Evolutionary conservation across 1,284 basidiomycete species (phyloP).

Genomic region (Austroboletus rostrupii): DNA sequence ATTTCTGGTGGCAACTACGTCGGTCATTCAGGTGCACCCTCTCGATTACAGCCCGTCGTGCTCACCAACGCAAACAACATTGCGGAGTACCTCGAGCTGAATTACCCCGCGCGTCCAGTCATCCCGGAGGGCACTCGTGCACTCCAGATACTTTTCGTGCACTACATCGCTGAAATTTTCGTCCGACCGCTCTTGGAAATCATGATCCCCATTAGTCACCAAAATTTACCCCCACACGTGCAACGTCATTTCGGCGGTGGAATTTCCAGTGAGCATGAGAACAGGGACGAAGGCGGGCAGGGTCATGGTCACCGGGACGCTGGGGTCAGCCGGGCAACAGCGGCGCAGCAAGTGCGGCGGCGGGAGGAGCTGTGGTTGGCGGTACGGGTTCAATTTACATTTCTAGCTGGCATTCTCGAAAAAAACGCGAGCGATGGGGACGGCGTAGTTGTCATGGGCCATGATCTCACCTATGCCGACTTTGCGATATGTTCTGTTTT

Average conservation of each 20-base stretch:
- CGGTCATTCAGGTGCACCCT: conserved; percentile 1
- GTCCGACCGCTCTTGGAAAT: conserved; percentile 64
- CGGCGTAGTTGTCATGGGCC: conserved; percentile 61
- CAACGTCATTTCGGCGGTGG: conserved; percentile 43
- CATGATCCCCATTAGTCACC: conserved; percentile 65
- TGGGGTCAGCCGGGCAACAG: background rate
- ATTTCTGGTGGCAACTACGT: conserved; percentile 3
- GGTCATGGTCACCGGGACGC: background rate
- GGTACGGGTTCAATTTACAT: conserved; percentile 62
- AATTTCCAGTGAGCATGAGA: background rate
- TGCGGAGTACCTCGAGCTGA: conserved; percentile 65
- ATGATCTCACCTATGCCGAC: conserved; percentile 64
- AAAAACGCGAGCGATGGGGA: conserved; percentile 59
- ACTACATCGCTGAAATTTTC: conserved; percentile 64
- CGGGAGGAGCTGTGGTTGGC: conserved; percentile 60
- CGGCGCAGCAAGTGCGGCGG: conserved; percentile 32
- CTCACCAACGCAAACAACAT: conserved; percentile 58
- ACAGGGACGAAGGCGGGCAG: background rate
- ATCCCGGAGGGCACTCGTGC: conserved; percentile 66
- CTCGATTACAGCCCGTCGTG: conserved; percentile 37
- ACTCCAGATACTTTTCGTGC: conserved; percentile 63
- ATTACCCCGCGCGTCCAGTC: conserved; percentile 63
- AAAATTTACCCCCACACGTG: conserved; percentile 51
- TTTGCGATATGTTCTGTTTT: conserved; percentile 66
- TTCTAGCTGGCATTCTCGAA: conserved; percentile 57